phyloP scores from a whole-genome alignment of 768 basidiomycete species.

The Austroboletus festivus region DNA sequence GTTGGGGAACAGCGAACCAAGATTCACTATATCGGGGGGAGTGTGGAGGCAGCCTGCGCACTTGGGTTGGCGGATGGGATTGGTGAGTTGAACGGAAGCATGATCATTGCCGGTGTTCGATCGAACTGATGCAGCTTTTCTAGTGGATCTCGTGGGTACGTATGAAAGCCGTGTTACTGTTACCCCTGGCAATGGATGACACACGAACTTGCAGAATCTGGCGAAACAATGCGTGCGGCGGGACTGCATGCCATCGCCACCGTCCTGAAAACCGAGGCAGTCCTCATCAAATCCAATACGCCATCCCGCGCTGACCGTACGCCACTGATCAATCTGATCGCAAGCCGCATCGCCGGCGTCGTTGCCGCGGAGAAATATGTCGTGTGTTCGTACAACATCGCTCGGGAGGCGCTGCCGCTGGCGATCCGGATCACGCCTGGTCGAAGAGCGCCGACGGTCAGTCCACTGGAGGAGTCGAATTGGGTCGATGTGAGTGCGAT shows the following conservation, averaged over 20 bases:
- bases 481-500: constrained; percentile 94
- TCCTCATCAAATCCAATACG: constrained; percentile 79
- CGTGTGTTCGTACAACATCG: constrained; percentile 89
- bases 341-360: constrained; percentile 87
- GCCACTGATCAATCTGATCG: constrained; percentile 73
- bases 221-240: constrained; percentile 98
- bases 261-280: constrained; percentile 81
- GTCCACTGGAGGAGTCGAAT: constrained; percentile 71
- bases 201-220: too few relatives aligned
- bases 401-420: constrained; percentile 54
- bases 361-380: constrained; percentile 85
- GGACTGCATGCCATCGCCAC: constrained; percentile 93
- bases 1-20: constrained; percentile 59
- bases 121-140: neutral
- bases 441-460: constrained; percentile 83
- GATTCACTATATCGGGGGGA: constrained; percentile 95
- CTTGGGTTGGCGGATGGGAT: constrained; percentile 97
- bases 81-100: constrained; percentile 51
- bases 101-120: constrained; percentile 1
- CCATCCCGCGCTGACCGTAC: constrained; percentile 61
- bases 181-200: too few relatives aligned
- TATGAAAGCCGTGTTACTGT: too few relatives aligned
- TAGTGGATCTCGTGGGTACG: constrained; percentile 89
- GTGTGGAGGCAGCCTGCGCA: constrained; percentile 97
- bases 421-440: constrained; percentile 84